Percentiles rank a stretch among this genome's conserved stretches.
Evolutionary conservation across 441 rosid species (phyloP).

Genomic region (Adansonia rubrostipa): DNA sequence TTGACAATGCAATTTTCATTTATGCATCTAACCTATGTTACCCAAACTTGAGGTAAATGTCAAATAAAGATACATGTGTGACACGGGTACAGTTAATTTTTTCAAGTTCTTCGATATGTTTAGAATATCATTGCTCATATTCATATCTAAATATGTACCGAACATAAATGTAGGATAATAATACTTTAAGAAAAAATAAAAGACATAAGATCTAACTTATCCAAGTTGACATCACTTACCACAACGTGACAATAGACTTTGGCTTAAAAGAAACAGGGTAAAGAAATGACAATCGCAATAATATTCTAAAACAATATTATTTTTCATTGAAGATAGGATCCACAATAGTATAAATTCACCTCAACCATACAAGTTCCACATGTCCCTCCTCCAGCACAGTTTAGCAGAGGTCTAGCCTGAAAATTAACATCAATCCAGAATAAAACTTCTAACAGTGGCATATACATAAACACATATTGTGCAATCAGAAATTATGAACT

Average conservation of each 20-base stretch:
- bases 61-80: no score
- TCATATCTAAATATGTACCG: no score
- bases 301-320: background rate
- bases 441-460: background rate
- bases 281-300: background rate
- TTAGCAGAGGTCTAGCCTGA: conserved; percentile 68
- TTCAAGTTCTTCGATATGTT: no score
- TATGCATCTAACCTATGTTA: background rate
- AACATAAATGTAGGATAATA: no score
- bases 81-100: no score
- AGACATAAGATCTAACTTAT: background rate
- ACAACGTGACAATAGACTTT: background rate
- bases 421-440: background rate
- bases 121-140: no score
- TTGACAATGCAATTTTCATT: background rate
- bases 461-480: background rate
- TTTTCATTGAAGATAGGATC: background rate
- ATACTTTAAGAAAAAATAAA: no score
- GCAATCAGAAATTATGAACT: conserved; percentile 28
- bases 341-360: conserved; percentile 39
- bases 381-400: conserved; percentile 93
- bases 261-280: background rate
- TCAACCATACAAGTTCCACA: conserved; percentile 93
- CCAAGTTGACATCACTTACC: background rate
- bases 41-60: no score